Percentiles rank a stretch among this genome's conserved stretches.
Conservation (phyloP, 2,329 filamentous ascomycete genomes). For the Cercospora citrullina region DNA sequence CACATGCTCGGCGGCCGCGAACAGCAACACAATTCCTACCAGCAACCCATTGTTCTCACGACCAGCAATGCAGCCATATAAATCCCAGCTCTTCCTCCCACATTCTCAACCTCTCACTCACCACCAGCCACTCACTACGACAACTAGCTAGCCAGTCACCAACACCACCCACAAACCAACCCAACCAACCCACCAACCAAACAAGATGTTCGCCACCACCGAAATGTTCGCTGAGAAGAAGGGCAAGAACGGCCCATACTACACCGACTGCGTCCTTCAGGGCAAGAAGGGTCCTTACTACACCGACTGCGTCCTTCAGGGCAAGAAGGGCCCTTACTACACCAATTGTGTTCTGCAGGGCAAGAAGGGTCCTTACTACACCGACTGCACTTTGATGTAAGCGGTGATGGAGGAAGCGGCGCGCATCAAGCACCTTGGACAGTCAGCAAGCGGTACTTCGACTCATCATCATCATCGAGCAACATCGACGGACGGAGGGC, state of each 20-base stretch:
- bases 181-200: background rate
- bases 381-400: background rate
- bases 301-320: background rate
- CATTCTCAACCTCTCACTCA: background rate
- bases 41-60: background rate
- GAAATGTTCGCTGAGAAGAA: background rate
- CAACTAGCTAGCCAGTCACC: background rate
- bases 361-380: background rate
- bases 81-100: background rate
- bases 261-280: background rate
- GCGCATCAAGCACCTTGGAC: background rate
- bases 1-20: background rate
- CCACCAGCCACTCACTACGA: conserved; percentile 1
- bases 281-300: background rate
- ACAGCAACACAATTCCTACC: background rate
- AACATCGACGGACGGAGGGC: background rate
- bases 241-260: background rate
- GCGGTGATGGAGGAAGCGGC: background rate
- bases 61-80: background rate
- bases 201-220: background rate
- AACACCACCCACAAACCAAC: background rate
- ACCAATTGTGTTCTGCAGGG: background rate
- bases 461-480: background rate
- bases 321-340: background rate
- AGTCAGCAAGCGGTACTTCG: background rate